phyloP scores from a whole-genome alignment of 345 rosid species.

The Geranium brycei region DNA sequence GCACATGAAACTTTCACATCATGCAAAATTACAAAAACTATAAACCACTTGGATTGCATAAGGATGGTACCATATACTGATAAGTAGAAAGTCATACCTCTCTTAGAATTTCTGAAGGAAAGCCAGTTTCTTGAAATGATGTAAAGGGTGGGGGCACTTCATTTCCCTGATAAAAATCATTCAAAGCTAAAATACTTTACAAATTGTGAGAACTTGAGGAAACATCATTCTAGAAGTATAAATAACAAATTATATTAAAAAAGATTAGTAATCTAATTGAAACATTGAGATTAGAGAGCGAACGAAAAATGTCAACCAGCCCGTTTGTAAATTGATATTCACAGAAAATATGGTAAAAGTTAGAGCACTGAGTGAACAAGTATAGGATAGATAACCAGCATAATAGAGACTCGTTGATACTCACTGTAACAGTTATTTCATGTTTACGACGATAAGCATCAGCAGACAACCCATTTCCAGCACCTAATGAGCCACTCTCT shows the following conservation, averaged over 20 bases:
- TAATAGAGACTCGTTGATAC: slow-evolving; percentile 12
- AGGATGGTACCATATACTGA: background rate
- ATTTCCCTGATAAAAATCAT: slow-evolving; percentile 43
- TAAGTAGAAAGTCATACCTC: slow-evolving; percentile 44
- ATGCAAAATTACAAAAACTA: slow-evolving; percentile 17
- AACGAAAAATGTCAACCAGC: background rate
- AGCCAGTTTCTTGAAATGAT: slow-evolving; percentile 70
- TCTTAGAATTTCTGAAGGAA: slow-evolving; percentile 82
- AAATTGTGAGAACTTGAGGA: background rate
- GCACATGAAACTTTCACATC: slow-evolving; percentile 14
- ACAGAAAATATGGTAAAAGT: too few species aligned
- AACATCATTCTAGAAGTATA: background rate
- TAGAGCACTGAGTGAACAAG: background rate
- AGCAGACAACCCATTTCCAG: slow-evolving; percentile 32
- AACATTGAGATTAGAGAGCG: background rate
- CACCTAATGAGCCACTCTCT: slow-evolving; percentile 31
- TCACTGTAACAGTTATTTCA: slow-evolving; percentile 74
- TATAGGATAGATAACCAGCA: background rate
- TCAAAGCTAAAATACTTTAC: background rate
- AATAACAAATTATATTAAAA: background rate
- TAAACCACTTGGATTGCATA: background rate
- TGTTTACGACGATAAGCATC: slow-evolving; percentile 69
- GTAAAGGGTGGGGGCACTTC: slow-evolving; percentile 63
- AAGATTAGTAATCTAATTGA: background rate
- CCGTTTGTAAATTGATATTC: too few species aligned